Percentiles rank a stretch among this genome's conserved stretches.
Conservation (phyloP, 169 alveolate genomes). For the Eimeria praecox region DNA sequence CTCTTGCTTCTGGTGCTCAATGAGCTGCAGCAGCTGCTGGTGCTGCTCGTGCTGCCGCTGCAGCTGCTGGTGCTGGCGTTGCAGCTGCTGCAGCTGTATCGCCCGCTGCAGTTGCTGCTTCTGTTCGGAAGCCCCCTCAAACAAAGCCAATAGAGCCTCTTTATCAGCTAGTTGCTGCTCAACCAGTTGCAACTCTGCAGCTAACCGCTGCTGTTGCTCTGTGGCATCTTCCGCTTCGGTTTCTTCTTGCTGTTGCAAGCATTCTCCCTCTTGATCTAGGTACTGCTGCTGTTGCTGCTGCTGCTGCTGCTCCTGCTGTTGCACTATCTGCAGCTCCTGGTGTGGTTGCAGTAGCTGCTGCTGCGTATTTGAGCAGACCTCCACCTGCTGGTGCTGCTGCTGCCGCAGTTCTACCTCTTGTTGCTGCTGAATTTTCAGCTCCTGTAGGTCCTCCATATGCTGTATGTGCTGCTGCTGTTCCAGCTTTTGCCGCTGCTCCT, state of each 20-base stretch:
- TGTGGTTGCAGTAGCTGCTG: background rate
- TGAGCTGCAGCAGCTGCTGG: conserved; percentile 16
- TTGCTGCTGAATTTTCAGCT: background rate
- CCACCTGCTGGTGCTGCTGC: background rate
- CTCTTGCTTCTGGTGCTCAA: conserved; percentile 44
- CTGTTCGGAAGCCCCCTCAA: conserved; percentile 39
- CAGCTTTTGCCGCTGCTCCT: background rate
- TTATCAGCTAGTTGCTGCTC: conserved; percentile 52
- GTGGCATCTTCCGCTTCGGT: background rate
- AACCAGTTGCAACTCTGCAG: conserved; percentile 33
- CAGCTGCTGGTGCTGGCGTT: conserved; percentile 51
- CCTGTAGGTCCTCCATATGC: conserved; percentile 6
- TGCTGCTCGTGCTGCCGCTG: conserved; percentile 57
- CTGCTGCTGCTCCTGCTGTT: background rate
- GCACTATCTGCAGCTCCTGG: background rate
- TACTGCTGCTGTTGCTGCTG: background rate
- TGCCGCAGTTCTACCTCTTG: background rate
- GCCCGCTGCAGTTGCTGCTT: conserved; percentile 17
- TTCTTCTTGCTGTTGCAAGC: background rate
- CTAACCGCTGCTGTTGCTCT: conserved; percentile 20
- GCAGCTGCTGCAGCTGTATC: conserved; percentile 32
- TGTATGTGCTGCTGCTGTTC: background rate
- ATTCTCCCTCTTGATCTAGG: background rate
- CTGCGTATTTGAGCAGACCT: background rate
- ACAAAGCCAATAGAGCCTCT: conserved; percentile 31